Percentiles rank a stretch among this genome's conserved stretches.
These are phyloP conservation scores for Puccinellia tenuiflora DNA, from an alignment of 176 grass and related monocot genomes.

Conservation along the genomic window DNA sequence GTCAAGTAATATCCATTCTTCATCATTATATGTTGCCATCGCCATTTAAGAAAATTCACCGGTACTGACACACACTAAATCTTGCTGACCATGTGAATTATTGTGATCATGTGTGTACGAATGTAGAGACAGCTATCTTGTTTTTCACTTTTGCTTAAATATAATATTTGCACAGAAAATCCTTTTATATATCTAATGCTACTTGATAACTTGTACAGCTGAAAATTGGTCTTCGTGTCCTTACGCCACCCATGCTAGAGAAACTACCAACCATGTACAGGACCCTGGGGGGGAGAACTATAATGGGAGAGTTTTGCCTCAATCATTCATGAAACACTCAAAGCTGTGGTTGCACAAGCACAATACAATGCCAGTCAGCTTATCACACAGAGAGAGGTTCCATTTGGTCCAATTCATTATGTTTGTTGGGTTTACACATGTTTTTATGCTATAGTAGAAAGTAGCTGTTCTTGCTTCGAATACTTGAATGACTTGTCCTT, in stretches of 20 bases:
- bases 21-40: background rate
- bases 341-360: constrained; percentile 92
- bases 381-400: constrained; percentile 97
- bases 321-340: constrained; percentile 93
- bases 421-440: background rate
- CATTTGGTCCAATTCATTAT: constrained; percentile 1
- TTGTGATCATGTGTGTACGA: background rate
- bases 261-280: constrained; percentile 75
- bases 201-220: constrained; percentile 37
- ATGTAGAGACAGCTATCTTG: background rate
- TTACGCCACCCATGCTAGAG: constrained; percentile 70
- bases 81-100: background rate
- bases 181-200: background rate
- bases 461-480: background rate
- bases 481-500: constrained; percentile 1
- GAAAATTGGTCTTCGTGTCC: constrained; percentile 82
- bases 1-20: background rate
- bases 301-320: constrained; percentile 92
- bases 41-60: background rate
- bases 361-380: constrained; percentile 98
- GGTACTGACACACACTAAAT: background rate
- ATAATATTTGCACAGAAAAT: background rate
- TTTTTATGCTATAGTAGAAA: background rate
- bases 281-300: constrained; percentile 74
- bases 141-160: background rate